phyloP scores from a whole-genome alignment of 2,329 filamentous ascomycete genomes.

The Karstenula rhodostoma region DNA sequence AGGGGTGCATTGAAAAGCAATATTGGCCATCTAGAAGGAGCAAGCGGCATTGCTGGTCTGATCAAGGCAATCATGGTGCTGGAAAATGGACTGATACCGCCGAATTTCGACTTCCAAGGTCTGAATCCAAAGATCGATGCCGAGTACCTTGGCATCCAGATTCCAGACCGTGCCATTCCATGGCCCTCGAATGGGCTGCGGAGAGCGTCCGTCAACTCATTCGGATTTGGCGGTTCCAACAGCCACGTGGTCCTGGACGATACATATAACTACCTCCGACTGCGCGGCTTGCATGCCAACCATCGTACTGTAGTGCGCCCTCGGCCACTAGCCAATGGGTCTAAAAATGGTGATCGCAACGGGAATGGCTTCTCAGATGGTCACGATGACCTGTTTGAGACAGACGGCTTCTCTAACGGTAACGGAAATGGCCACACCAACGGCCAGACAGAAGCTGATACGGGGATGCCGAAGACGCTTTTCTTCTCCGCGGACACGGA shows the following conservation, averaged over 20 bases:
- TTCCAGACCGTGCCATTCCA: conserved; percentile 25
- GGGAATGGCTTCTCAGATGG: neutral
- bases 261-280: conserved; percentile 13
- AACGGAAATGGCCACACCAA: neutral
- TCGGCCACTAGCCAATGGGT: no score
- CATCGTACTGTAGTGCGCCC: neutral
- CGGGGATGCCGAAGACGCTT: neutral
- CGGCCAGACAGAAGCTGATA: neutral
- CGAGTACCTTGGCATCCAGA: conserved; percentile 18
- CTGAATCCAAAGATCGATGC: conserved; percentile 21
- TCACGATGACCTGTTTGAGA: neutral
- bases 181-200: conserved; percentile 16
- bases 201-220: conserved; percentile 26
- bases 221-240: conserved; percentile 34
- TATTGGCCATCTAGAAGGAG: conserved; percentile 52
- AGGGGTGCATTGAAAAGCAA: conserved; percentile 43
- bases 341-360: neutral
- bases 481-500: neutral
- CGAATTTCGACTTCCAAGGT: conserved; percentile 24
- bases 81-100: conserved; percentile 43
- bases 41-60: conserved; percentile 45
- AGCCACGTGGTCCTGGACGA: conserved; percentile 31
- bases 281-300: conserved; percentile 1
- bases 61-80: conserved; percentile 49
- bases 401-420: no score